phyloP scores from a whole-genome alignment of 2,329 filamentous ascomycete species.

The Salinomyces thailandicus region DNA sequence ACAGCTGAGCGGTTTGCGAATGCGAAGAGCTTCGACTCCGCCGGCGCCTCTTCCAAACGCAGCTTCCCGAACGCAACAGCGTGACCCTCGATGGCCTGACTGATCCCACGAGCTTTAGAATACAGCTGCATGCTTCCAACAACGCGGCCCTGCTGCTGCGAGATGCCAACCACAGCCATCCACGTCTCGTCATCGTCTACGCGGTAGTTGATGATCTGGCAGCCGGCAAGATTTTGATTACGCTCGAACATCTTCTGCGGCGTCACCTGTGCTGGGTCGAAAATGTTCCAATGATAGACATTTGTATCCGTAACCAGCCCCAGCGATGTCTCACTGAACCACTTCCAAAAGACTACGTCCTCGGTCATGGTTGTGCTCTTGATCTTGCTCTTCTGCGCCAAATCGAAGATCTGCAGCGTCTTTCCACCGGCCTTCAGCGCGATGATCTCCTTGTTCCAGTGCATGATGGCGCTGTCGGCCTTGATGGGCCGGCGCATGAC shows the following conservation, averaged over 20 bases:
- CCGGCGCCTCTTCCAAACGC: conserved; percentile 74
- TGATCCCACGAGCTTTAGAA: conserved; percentile 90
- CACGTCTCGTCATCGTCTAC: conserved; percentile 93
- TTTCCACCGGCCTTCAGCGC: conserved; percentile 88
- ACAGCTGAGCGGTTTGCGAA: conserved; percentile 86
- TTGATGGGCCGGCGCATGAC: conserved; percentile 92
- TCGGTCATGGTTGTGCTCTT: conserved; percentile 96
- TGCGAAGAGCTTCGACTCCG: conserved; percentile 91
- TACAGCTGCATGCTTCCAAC: conserved; percentile 96
- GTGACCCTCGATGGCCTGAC: conserved; percentile 95
- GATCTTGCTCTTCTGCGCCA: conserved; percentile 84
- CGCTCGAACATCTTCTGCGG: conserved; percentile 91
- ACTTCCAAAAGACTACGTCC: conserved; percentile 98
- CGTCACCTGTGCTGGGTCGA: conserved; percentile 65
- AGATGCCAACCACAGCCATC: conserved; percentile 96
- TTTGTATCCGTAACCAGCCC: conserved; percentile 84
- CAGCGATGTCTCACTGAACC: conserved; percentile 82
- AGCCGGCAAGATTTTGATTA: conserved; percentile 76
- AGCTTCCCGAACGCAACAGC: conserved; percentile 89
- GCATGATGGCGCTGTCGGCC: conserved; percentile 99
- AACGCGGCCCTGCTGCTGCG: conserved; percentile 82
- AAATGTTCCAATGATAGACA: conserved; percentile 97
- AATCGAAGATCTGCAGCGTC: conserved; percentile 95
- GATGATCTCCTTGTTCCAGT: conserved; percentile 89
- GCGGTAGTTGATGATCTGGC: conserved; percentile 99